Conservation (phyloP, 495 filamentous ascomycete genomes). For the Trichocladium uniseriatum region DNA sequence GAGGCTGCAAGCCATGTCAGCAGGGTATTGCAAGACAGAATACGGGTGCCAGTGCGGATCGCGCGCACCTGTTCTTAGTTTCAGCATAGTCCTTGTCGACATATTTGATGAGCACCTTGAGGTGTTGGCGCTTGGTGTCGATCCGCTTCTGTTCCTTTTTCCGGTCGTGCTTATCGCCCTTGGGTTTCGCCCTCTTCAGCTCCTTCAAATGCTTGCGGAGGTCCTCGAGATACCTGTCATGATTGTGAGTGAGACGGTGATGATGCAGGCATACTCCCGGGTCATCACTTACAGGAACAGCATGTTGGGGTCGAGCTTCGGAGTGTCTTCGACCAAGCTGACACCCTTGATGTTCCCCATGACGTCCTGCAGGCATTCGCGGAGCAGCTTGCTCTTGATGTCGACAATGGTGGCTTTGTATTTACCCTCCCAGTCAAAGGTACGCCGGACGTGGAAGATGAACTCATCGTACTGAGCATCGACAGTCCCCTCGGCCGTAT, state of each 20-base stretch:
- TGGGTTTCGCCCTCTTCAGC: constrained; percentile 46
- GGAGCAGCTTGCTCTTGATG: constrained; percentile 75
- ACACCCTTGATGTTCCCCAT: constrained; percentile 78
- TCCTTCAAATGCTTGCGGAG: constrained; percentile 56
- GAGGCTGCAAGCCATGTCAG: constrained; percentile 39
- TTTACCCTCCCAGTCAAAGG: constrained; percentile 83
- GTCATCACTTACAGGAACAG: constrained; percentile 53
- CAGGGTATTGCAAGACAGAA: not conserved
- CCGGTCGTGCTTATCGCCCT: constrained; percentile 47
- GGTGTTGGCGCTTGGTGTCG: constrained; percentile 53
- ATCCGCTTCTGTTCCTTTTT: constrained; percentile 58
- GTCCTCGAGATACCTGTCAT: constrained; percentile 59
- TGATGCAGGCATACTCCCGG: too few species aligned
- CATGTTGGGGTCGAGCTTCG: constrained; percentile 74
- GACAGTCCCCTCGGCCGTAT: constrained; percentile 62
- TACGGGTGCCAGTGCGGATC: not conserved
- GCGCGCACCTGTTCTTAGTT: constrained; percentile 49
- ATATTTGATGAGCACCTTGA: constrained; percentile 72
- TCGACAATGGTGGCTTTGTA: constrained; percentile 69
- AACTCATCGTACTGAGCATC: constrained; percentile 76
- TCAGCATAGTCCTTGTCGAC: constrained; percentile 74
- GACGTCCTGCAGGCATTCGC: constrained; percentile 61
- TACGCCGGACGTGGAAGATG: constrained; percentile 77
- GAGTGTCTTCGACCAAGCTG: constrained; percentile 70
- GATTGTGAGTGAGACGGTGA: constrained; percentile 5